Conservation (phyloP, 495 filamentous ascomycete genomes). For the Trichocladium antarcticum region DNA sequence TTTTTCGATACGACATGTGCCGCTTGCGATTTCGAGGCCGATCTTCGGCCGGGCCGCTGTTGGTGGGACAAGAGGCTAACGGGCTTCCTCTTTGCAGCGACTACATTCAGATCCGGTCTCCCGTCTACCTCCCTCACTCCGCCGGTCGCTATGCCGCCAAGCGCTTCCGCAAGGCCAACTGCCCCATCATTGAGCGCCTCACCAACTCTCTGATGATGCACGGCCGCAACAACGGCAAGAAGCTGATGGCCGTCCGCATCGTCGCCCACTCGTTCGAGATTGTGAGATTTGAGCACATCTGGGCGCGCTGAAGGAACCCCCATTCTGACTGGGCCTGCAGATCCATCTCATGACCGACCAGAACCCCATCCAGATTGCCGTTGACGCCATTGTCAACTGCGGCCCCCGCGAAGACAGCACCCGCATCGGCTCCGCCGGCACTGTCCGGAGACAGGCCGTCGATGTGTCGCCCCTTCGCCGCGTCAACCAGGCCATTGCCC, state of each 20-base stretch:
- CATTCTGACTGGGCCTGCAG: constrained; percentile 34
- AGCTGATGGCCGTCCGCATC: constrained; percentile 99
- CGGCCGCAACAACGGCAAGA: constrained; percentile 99
- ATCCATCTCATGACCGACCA: constrained; percentile 99
- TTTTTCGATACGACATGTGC: background rate
- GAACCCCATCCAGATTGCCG: constrained; percentile 99
- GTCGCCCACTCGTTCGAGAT: constrained; percentile 99
- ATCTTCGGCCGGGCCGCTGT: constrained; percentile 1
- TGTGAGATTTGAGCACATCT: constrained; percentile 46
- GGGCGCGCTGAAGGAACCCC: background rate
- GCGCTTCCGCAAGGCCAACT: constrained; percentile 99
- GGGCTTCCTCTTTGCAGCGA: constrained; percentile 52
- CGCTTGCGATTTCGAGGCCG: background rate
- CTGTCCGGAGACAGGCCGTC: constrained; percentile 98
- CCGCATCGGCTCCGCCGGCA: constrained; percentile 98
- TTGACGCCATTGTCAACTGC: constrained; percentile 99
- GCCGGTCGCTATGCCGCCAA: constrained; percentile 98
- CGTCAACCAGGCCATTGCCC: constrained; percentile 98
- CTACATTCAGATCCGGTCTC: constrained; percentile 98
- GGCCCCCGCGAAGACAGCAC: constrained; percentile 98
- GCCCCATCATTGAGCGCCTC: constrained; percentile 99
- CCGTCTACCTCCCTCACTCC: constrained; percentile 97
- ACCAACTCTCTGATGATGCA: constrained; percentile 99
- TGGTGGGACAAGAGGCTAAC: constrained; percentile 35
- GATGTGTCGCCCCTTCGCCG: constrained; percentile 98